These are phyloP conservation scores for Populus euphratica DNA, from an alignment of 345 rosid genomes.

Conservation along the genomic window DNA sequence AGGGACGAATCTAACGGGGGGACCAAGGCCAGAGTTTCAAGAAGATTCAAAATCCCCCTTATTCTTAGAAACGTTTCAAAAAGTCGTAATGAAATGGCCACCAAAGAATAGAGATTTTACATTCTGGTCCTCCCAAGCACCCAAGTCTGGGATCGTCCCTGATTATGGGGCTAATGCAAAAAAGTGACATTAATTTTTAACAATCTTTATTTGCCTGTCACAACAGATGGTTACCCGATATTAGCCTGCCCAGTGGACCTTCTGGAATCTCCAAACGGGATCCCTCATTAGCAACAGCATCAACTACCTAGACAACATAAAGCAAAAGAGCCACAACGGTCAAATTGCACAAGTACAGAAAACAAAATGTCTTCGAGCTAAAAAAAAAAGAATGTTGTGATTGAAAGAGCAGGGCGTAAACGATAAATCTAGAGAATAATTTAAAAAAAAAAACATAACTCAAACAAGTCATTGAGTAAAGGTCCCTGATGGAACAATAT, in stretches of 20 bases:
- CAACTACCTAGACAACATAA: slow-evolving; percentile 63
- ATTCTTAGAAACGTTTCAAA: no score
- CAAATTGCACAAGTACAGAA: not conserved
- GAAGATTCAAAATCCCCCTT: no score
- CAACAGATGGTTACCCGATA: slow-evolving; percentile 52
- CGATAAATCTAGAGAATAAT: not conserved
- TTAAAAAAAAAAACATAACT: not conserved
- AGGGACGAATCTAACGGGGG: no score
- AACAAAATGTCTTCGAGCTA: not conserved
- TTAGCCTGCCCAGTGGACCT: slow-evolving; percentile 81
- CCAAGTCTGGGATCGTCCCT: no score
- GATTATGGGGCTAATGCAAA: not conserved
- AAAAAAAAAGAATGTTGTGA: not conserved
- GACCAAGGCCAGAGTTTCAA: no score
- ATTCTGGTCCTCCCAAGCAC: no score
- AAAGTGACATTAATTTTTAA: not conserved
- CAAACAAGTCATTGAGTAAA: not conserved
- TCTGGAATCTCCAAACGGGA: slow-evolving; percentile 84
- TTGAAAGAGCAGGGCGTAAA: not conserved
- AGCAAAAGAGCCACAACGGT: not conserved
- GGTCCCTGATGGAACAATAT: not conserved
- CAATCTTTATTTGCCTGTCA: not conserved
- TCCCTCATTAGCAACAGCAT: slow-evolving; percentile 81
- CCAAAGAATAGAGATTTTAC: no score
- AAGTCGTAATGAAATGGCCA: no score